These are phyloP conservation scores for Hypoxylon sp. DNA, from an alignment of 2,329 filamentous ascomycete species.

Conservation along the genomic window DNA sequence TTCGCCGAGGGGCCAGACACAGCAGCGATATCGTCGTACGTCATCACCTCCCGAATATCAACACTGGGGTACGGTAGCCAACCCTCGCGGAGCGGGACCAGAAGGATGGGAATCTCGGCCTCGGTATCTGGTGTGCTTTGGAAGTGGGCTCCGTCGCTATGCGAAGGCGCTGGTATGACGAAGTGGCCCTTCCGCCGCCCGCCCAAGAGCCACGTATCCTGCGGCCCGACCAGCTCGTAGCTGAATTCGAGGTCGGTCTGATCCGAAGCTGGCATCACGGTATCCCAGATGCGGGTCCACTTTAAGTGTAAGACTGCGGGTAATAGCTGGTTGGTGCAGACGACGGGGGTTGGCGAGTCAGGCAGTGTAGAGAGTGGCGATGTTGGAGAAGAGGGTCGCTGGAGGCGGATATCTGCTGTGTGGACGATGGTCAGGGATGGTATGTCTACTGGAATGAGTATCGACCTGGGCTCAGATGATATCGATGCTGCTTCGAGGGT, in stretches of 20 bases:
- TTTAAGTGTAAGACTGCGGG: slow-evolving; percentile 72
- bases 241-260: slow-evolving; percentile 76
- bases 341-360: slow-evolving; percentile 56
- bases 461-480: slow-evolving; percentile 68
- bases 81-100: slow-evolving; percentile 86
- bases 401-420: slow-evolving; percentile 77
- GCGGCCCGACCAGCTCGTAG: slow-evolving; percentile 82
- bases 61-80: slow-evolving; percentile 82
- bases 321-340: slow-evolving; percentile 75
- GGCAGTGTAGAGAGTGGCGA: slow-evolving; percentile 32
- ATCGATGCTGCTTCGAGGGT: slow-evolving; percentile 51
- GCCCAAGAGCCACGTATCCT: slow-evolving; percentile 87
- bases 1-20: not conserved
- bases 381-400: slow-evolving; percentile 53
- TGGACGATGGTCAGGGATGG: slow-evolving; percentile 87
- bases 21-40: slow-evolving; percentile 46
- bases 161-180: slow-evolving; percentile 63
- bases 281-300: slow-evolving; percentile 76
- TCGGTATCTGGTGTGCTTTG: slow-evolving; percentile 64
- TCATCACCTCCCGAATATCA: slow-evolving; percentile 77
- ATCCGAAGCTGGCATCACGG: slow-evolving; percentile 54
- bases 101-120: slow-evolving; percentile 75
- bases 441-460: slow-evolving; percentile 91
- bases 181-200: slow-evolving; percentile 87
- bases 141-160: slow-evolving; percentile 37